phyloP scores from a whole-genome alignment of 2,329 filamentous ascomycete genomes.

The Pseudodiploospora longispora region DNA sequence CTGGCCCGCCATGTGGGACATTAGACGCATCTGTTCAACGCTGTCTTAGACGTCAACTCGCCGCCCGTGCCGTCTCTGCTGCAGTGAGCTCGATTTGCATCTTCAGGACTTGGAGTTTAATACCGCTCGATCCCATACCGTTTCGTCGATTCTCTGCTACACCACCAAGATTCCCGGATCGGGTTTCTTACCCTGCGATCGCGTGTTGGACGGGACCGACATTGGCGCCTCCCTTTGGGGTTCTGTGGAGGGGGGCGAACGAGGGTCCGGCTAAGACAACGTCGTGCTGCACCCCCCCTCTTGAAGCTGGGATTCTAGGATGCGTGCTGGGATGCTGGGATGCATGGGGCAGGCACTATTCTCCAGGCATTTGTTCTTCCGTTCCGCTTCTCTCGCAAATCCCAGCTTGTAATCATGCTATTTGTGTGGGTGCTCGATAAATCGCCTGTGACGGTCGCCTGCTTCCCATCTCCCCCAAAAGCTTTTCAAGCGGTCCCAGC shows the following conservation, averaged over 20 bases:
- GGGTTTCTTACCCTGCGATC: too few species aligned
- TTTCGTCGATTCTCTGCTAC: conserved; percentile 5
- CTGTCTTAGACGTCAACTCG: background rate
- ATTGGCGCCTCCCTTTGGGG: too few species aligned
- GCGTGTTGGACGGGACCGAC: too few species aligned
- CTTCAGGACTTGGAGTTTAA: conserved; percentile 2
- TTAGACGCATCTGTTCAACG: background rate
- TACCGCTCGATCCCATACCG: conserved; percentile 7
- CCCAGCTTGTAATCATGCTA: conserved; percentile 5
- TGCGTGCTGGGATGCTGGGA: too few species aligned
- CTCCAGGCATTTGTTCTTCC: conserved; percentile 4
- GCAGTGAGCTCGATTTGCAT: background rate
- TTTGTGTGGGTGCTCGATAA: conserved; percentile 3
- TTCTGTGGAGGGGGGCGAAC: too few species aligned
- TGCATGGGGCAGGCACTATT: too few species aligned
- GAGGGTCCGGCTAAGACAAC: too few species aligned
- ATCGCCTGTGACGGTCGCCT: background rate
- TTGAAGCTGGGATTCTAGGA: too few species aligned
- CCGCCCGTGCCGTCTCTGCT: conserved; percentile 1
- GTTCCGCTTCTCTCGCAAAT: conserved; percentile 1
- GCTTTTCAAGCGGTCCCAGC: background rate
- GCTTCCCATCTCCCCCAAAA: background rate
- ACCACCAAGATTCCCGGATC: too few species aligned
- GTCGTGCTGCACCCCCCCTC: too few species aligned
- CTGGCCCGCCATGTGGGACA: conserved; percentile 3